These are phyloP conservation scores for Cryptococcus depauperatus DNA, from an alignment of 1,284 basidiomycete genomes.

Conservation along the genomic window DNA sequence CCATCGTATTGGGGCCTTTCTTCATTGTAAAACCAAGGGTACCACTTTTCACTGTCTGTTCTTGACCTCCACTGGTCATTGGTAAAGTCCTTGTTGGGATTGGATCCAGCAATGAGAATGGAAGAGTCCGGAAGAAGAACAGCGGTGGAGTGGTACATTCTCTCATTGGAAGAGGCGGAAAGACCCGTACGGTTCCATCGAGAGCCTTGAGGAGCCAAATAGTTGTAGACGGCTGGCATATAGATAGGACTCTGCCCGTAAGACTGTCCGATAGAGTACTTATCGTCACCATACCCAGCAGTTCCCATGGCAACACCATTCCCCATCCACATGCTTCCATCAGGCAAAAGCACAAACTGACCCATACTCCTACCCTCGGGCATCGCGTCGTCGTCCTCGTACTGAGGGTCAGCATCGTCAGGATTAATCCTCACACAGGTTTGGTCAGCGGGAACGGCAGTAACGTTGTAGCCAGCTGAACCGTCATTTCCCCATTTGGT, in stretches of 20 bases:
- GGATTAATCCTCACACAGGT: slow-evolving; percentile 58
- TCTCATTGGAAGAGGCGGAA: slow-evolving; percentile 54
- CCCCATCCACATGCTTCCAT: slow-evolving; percentile 48
- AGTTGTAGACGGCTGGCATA: slow-evolving; percentile 55
- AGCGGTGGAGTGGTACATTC: slow-evolving; percentile 84
- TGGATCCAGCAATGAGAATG: slow-evolving; percentile 81
- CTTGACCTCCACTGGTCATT: slow-evolving; percentile 40
- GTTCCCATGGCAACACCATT: slow-evolving; percentile 70
- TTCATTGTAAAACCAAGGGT: slow-evolving; percentile 51
- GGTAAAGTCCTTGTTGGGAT: slow-evolving; percentile 75
- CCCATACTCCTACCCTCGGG: slow-evolving; percentile 75
- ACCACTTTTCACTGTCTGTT: slow-evolving; percentile 43
- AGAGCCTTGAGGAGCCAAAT: slow-evolving; percentile 52
- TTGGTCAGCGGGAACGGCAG: slow-evolving; percentile 43
- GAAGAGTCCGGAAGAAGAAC: slow-evolving; percentile 79
- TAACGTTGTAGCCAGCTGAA: slow-evolving; percentile 43
- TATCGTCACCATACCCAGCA: slow-evolving; percentile 48
- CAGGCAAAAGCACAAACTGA: slow-evolving; percentile 50
- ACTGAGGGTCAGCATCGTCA: slow-evolving; percentile 58
- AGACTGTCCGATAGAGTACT: slow-evolving; percentile 38
- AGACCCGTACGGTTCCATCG: slow-evolving; percentile 66
- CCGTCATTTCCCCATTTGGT: slow-evolving; percentile 42
- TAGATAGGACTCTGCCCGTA: slow-evolving; percentile 44
- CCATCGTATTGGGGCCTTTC: slow-evolving; percentile 54
- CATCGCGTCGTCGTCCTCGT: slow-evolving; percentile 59